Conservation (phyloP, 306 rosid species). For the Leucaena leucocephala region DNA sequence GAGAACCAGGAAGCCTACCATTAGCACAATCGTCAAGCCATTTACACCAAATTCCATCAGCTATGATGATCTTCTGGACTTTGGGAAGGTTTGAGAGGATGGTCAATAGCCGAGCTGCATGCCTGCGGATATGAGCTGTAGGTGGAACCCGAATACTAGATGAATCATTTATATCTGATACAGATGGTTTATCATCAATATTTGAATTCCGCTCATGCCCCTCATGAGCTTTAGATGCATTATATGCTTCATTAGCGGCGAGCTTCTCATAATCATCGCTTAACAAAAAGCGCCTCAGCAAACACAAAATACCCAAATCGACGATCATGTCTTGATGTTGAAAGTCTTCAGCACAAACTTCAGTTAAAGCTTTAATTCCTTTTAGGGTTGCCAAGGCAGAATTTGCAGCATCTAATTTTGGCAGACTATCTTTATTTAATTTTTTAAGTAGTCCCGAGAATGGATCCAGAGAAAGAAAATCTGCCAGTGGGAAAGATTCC, state of each 20-base stretch:
- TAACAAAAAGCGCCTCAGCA: constrained; percentile 84
- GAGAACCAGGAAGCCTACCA: constrained; percentile 84
- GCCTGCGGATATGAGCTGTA: constrained; percentile 95
- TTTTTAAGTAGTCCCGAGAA: constrained; percentile 68
- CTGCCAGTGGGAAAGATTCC: constrained; percentile 66
- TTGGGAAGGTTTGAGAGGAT: constrained; percentile 82
- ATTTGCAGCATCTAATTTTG: constrained; percentile 87
- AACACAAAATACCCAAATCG: constrained; percentile 74
- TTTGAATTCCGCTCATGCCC: constrained; percentile 56
- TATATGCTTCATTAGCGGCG: constrained; percentile 85
- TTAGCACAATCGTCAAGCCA: constrained; percentile 97
- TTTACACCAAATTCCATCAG: constrained; percentile 68
- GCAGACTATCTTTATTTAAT: constrained; percentile 62
- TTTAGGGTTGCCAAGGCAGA: constrained; percentile 91
- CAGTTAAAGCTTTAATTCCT: constrained; percentile 90
- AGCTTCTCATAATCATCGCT: constrained; percentile 92
- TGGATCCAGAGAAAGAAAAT: constrained; percentile 81
- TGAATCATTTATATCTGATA: constrained; percentile 53
- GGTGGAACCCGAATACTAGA: constrained; percentile 90
- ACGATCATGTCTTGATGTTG: constrained; percentile 60
- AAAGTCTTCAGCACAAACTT: constrained; percentile 73
- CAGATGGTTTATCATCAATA: constrained; percentile 46
- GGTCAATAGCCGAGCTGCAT: constrained; percentile 89
- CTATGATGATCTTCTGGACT: constrained; percentile 69
- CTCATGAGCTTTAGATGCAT: constrained; percentile 80